Base-by-base conservation (phyloP, 352 stramenopile genomes). In the Phytophthora lateralis region DNA sequence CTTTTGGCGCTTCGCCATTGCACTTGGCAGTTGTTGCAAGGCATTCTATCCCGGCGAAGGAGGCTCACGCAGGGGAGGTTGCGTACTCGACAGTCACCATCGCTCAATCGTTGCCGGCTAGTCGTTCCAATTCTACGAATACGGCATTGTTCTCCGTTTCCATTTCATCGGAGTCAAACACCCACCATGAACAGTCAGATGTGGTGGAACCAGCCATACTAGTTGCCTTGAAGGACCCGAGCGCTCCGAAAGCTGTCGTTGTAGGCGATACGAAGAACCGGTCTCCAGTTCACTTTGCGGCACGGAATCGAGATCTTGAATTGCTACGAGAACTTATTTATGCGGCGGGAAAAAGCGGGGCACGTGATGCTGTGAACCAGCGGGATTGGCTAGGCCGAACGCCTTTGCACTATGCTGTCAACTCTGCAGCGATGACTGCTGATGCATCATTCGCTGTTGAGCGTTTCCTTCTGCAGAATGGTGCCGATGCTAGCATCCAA, bases 391-490 rank as follows among this genome's bases (percentile, higher is more conserved):
- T 84, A 34, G 75, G 68, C 7, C 76, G 84, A 6, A 88, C 84
- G 10, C 77, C 82, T 3, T 55, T 93, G n/a, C 84, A 93, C 42
- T 88, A 85, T 50, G 84, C 84, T 27, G 73, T 93, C 7, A 93
- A 93, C 38, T 65, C 70, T 7, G 78, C 80, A 5, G 70, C 69
- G 0, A 91, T 91, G 78, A 87, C 58, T 24, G 69, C 85, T 0
- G 80, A 91, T 14, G 85, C 85, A n/a, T 88, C 80, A 3, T 91
- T 93, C 35, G 80, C 90, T n/a, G 61, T 91, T 7, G 85, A 91
- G 58, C 78, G 85, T 1, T 85, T 91, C 34, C 51, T 93, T 21
- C 43, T 93, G 6, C 76, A 86, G 26, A 73, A 51, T 47, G 82
- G 82, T 9, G 71, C 82, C 5, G 69, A 88, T 51, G 69, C 63